Percentiles rank a stretch among this genome's conserved stretches.
These are phyloP conservation scores for Galerina marginata DNA, from an alignment of 768 basidiomycete genomes.

Conservation along the genomic window DNA sequence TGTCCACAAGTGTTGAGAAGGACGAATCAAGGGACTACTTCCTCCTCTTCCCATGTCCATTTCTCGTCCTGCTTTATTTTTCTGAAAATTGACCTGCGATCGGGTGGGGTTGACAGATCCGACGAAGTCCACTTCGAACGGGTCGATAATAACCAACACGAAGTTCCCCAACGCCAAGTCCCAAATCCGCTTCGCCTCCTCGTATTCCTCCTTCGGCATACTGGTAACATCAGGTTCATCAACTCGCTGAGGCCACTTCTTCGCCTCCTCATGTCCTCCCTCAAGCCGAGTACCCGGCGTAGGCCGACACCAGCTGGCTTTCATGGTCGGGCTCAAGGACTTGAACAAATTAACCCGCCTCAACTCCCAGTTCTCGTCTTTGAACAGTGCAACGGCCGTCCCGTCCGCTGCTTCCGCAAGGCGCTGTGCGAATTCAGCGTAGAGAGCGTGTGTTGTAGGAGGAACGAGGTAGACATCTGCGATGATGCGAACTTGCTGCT, in stretches of 20 bases:
- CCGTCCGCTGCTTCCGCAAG: constrained; percentile 21
- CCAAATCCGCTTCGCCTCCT: constrained; percentile 51
- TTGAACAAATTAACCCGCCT: constrained; percentile 67
- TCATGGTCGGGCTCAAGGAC: constrained; percentile 62
- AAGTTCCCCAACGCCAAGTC: constrained; percentile 68
- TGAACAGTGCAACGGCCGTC: constrained; percentile 38
- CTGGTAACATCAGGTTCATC: constrained; percentile 39
- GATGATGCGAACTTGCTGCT: constrained; percentile 76
- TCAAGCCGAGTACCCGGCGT: constrained; percentile 60
- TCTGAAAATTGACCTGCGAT: constrained; percentile 61
- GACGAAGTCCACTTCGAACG: constrained; percentile 70
- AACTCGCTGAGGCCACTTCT: constrained; percentile 63
- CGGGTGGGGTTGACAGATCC: constrained; percentile 61
- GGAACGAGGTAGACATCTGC: constrained; percentile 65
- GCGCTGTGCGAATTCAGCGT: constrained; percentile 37
- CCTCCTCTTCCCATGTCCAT: constrained; percentile 61
- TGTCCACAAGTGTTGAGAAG: too few species aligned
- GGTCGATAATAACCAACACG: constrained; percentile 74
- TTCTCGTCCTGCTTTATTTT: constrained; percentile 36
- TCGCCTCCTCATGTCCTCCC: constrained; percentile 60
- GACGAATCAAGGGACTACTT: constrained; percentile 62
- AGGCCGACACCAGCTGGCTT: constrained; percentile 75
- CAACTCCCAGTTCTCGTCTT: constrained; percentile 66
- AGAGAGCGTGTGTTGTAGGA: constrained; percentile 42
- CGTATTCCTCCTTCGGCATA: constrained; percentile 41